A percentile compares a stretch with the other conserved stretches of the same genome.
Evolutionary conservation across 2,329 filamentous ascomycete species (phyloP).

Genomic region (Claviceps sp.): DNA sequence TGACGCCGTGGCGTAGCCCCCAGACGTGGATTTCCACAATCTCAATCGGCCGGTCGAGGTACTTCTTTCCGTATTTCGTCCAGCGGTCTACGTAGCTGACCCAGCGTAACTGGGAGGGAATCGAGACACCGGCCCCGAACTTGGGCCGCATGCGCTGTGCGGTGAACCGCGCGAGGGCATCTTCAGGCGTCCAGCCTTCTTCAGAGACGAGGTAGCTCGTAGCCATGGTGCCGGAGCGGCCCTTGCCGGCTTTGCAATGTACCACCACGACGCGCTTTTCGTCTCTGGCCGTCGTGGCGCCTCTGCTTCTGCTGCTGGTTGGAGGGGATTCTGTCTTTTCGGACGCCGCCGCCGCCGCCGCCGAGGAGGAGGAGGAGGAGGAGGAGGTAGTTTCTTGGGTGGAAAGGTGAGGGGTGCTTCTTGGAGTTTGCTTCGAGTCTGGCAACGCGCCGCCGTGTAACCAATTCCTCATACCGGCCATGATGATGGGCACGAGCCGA

Average conservation of each 20-base stretch:
- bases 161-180: conserved; percentile 49
- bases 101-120: conserved; percentile 83
- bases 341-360: conserved; percentile 6
- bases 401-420: background rate
- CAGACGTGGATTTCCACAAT: conserved; percentile 81
- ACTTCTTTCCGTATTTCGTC: conserved; percentile 61
- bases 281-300: conserved; percentile 13
- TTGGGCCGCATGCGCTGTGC: conserved; percentile 76
- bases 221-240: conserved; percentile 74
- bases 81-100: conserved; percentile 81
- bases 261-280: conserved; percentile 64
- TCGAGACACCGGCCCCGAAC: conserved; percentile 82
- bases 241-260: conserved; percentile 96
- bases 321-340: conserved; percentile 12
- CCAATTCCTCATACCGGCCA: conserved; percentile 91
- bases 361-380: no score
- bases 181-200: conserved; percentile 45
- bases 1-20: conserved; percentile 78
- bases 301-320: conserved; percentile 1
- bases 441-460: conserved; percentile 39
- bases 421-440: background rate
- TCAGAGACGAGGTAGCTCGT: conserved; percentile 87
- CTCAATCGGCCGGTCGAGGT: conserved; percentile 71
- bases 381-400: background rate
- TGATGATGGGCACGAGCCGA: conserved; percentile 70